Base-by-base conservation (phyloP, 139 green algal genomes). In the Coelastrella sp. region DNA sequence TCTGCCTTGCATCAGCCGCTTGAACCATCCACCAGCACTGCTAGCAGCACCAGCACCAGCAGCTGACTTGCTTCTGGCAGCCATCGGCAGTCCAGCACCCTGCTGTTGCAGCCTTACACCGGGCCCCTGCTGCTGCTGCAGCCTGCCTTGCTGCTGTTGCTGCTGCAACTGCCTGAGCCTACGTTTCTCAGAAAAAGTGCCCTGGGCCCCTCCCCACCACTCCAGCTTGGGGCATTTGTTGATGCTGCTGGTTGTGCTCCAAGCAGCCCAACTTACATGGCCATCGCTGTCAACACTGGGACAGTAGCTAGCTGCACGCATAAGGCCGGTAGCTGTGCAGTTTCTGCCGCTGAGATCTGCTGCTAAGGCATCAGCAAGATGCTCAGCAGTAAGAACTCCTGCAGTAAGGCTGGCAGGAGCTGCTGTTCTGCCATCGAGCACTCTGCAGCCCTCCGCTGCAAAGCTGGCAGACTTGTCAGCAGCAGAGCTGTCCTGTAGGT, bases 191-290 rank as follows among this genome's bases (percentile, higher is more conserved):
- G 83, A 80, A 23, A 88, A 88, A 17, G 64, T 19, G 10, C 84
- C 73, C 64, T 23, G 54, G 10, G 16, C 57, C 6, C 5, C 14
- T 3, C 84, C 84, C 84, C 84, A 89, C 84, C 84, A 89, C 57
- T 82, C n/a, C 4, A 89, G 23, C 71, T 82, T 58, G 4, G 84
- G 84, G 71, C 84, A 89, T 7, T 56, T 60, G 58, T 32, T 89
- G 71, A 89, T 82, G 68, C 68, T 89, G 84, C 84, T 82, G 56
- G 54, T 89, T 47, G 68, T 89, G 84, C 84, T 89, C 84, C 84
- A 89, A 22, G 84, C 84, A 23, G 84, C 84, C 84, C 84, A 89
- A 71, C 84, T 89, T 20, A 74, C 20, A 19, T 89, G n/a, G 73
- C 71, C 32, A 10, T 56, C 71, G 22, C 57, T 74, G 20, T 57